phyloP scores from a whole-genome alignment of 129 eudicot species.

The Artemisia annua region DNA sequence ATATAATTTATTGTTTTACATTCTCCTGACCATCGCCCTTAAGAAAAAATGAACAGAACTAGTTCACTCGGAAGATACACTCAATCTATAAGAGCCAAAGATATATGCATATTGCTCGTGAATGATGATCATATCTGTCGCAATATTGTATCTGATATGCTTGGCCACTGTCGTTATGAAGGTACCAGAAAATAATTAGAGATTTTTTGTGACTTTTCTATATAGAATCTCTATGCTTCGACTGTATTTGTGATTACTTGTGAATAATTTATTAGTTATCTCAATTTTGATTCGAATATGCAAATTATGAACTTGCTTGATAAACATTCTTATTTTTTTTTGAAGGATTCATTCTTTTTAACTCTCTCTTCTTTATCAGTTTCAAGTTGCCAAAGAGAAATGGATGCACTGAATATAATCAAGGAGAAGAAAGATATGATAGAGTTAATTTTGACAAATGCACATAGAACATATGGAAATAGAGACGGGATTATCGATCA shows the following conservation, averaged over 20 bases:
- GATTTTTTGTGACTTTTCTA: constrained; percentile 4
- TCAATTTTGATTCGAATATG: not conserved
- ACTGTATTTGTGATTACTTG: not conserved
- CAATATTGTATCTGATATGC: constrained; percentile 38
- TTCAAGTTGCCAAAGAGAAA: constrained; percentile 30
- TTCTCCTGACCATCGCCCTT: constrained; percentile 11
- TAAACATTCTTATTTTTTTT: constrained; percentile 1
- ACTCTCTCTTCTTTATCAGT: constrained; percentile 15
- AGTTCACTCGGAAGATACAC: constrained; percentile 25
- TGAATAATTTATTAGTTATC: not conserved
- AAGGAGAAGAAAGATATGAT: constrained; percentile 28
- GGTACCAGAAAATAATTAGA: constrained; percentile 22
- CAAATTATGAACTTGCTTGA: constrained; percentile 6
- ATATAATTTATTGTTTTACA: constrained; percentile 15
- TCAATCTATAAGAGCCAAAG: constrained; percentile 23
- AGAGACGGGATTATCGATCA: constrained; percentile 30
- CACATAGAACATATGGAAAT: constrained; percentile 36
- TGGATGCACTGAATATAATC: constrained; percentile 35
- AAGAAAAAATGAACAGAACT: constrained; percentile 22
- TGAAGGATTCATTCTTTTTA: not conserved
- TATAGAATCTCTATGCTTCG: constrained; percentile 10
- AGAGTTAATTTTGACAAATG: constrained; percentile 33
- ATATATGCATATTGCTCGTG: constrained; percentile 46
- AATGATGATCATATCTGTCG: constrained; percentile 36
- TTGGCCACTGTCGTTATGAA: constrained; percentile 37